phyloP scores from a whole-genome alignment of 1,284 basidiomycete species.

The Sporisorium scitamineum region DNA sequence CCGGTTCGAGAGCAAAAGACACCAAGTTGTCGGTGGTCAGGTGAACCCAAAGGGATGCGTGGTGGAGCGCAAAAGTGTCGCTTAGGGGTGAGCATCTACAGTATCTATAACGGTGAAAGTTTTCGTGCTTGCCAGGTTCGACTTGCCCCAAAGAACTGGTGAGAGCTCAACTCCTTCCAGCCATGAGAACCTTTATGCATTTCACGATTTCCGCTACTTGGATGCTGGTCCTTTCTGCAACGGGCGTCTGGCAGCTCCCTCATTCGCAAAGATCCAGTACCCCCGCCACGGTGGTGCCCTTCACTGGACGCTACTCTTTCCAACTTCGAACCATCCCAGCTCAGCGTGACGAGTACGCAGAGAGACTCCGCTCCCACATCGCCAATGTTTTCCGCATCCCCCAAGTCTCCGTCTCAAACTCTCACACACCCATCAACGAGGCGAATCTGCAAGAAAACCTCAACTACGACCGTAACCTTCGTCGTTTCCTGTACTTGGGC shows the following conservation, averaged over 20 bases:
- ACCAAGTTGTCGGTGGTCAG: too few species aligned
- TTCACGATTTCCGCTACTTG: too few species aligned
- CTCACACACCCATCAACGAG: neutral
- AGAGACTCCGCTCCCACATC: neutral
- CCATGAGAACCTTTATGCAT: too few species aligned
- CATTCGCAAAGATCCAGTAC: neutral
- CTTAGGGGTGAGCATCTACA: too few species aligned
- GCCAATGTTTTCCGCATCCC: neutral
- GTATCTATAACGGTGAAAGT: too few species aligned
- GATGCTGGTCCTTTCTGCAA: neutral
- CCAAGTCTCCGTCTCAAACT: neutral
- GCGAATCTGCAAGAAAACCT: neutral
- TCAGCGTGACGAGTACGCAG: neutral
- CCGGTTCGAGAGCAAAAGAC: too few species aligned
- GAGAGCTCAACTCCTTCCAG: too few species aligned
- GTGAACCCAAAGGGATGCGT: too few species aligned
- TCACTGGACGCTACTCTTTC: neutral
- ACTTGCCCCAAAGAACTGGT: too few species aligned
- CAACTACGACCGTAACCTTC: neutral
- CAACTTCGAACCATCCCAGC: neutral
- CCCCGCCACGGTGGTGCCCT: neutral
- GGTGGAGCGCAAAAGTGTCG: too few species aligned
- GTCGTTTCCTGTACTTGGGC: conserved; percentile 4
- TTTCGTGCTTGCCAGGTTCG: too few species aligned
- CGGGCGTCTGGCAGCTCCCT: neutral